phyloP scores from a whole-genome alignment of 305 asterid genomes.

The Ajuga reptans region DNA sequence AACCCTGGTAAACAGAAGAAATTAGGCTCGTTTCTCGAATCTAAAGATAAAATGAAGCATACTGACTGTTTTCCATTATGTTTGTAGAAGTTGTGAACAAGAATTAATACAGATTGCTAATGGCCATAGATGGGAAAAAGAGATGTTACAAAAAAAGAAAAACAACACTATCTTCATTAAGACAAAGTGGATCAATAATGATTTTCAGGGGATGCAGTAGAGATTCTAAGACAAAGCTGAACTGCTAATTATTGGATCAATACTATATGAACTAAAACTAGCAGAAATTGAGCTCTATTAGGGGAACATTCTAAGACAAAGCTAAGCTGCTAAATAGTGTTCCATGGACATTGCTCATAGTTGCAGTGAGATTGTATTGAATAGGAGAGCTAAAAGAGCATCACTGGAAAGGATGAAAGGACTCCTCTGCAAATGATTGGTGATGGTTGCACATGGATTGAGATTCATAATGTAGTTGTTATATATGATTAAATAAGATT shows the following conservation, averaged over 20 bases:
- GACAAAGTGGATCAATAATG: slow-evolving; percentile 1
- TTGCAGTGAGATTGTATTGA: neutral
- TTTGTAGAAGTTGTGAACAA: slow-evolving; percentile 13
- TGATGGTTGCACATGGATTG: slow-evolving; percentile 1
- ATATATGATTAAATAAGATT: neutral
- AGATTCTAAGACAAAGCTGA: no score
- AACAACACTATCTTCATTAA: neutral
- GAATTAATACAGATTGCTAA: neutral
- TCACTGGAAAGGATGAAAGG: slow-evolving; percentile 14
- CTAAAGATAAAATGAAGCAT: slow-evolving; percentile 4
- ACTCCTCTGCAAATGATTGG: neutral
- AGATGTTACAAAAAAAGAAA: neutral
- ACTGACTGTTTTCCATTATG: slow-evolving; percentile 1
- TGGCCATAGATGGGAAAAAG: neutral
- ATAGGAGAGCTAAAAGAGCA: neutral
- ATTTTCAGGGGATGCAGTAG: slow-evolving; percentile 5
- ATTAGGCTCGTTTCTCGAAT: slow-evolving; percentile 17
- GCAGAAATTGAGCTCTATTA: neutral
- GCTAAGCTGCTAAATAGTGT: neutral
- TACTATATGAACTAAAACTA: neutral
- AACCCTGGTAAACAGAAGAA: slow-evolving; percentile 49
- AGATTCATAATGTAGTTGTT: neutral
- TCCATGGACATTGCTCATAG: neutral
- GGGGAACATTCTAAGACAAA: neutral
- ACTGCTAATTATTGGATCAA: no score